Base-by-base conservation (phyloP, 306 rosid species). In the Cucumis cinereus region DNA sequence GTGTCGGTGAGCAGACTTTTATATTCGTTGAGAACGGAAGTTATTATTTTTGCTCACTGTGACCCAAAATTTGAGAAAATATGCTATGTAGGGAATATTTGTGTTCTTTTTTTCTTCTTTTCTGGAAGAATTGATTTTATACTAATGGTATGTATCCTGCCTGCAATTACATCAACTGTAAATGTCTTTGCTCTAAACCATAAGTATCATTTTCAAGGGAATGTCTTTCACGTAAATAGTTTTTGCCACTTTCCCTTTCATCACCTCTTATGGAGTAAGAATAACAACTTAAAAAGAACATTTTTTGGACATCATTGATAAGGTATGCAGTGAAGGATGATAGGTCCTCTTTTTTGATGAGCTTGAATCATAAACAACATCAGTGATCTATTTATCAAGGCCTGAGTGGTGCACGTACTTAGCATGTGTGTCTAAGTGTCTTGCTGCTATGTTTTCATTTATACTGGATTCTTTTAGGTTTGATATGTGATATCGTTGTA, bases 401-500 rank as follows among this genome's bases (percentile, higher is more conserved):
- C 50, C 17, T 57, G 1, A 35, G 36, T 56, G 56, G 78, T 75
- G 38, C 78, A 71, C 13, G 10, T 71, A 28, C 58, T 26, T 50
- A 43, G 59, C 41, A 71, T 71, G 59, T 26, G 43, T 49, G 60
- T 71, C 40, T 71, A 43, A 28, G 43, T 28, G 60, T 71, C 23
- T 56, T 30, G 28, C 71, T 47, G 52, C 52, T 14, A 11, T 80
- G 8, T 49, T 79, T 45, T 59, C n/a, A 24, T 63, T 56, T 23
- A 30, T 19, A 40, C 36, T 62, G 61, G 40, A 53, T 74, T 80
- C 60, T 49, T 28, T 43, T 54, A 67, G 47, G 10, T 89, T 79
- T 76, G 38, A 79, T 81, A 74, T 53, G 84, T 80, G 59, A 79
- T 57, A 63, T 78, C 49, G 56, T 76, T 80, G 22, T 82, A 76